phyloP scores from a whole-genome alignment of 371 early-diverging fungal species.

The Blastocladiella emersonii region DNA sequence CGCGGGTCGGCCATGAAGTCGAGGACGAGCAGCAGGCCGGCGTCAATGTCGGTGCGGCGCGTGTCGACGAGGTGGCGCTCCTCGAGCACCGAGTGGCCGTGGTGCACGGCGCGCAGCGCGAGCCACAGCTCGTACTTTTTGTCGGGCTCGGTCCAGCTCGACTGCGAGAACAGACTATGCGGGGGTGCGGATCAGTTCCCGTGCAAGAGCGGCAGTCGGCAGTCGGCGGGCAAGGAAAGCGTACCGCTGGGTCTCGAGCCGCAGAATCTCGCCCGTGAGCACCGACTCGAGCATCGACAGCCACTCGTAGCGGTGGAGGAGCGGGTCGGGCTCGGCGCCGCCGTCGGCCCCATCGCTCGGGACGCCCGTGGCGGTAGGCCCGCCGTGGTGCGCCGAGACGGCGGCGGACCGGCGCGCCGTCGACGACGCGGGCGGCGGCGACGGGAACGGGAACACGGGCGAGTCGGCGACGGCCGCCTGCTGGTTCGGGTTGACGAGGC shows the following conservation, averaged over 20 bases:
- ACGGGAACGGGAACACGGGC: too few species aligned
- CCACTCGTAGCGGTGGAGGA: conserved; percentile 66
- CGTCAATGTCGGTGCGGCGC: conserved; percentile 44
- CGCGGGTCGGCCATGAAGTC: conserved; percentile 38
- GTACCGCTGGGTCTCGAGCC: conserved; percentile 61
- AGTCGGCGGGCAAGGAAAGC: conserved; percentile 7
- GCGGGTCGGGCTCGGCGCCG: too few species aligned
- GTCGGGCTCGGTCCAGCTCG: conserved; percentile 30
- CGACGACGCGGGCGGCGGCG: too few species aligned
- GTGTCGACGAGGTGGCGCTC: conserved; percentile 55
- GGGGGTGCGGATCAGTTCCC: neutral
- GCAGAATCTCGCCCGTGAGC: conserved; percentile 69
- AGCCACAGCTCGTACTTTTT: conserved; percentile 57
- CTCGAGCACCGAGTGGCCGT: conserved; percentile 42
- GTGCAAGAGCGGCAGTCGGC: neutral
- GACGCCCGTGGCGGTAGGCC: too few species aligned
- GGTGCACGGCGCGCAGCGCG: conserved; percentile 48
- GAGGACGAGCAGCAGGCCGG: conserved; percentile 45
- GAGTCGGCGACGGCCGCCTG: too few species aligned
- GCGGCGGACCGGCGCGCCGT: too few species aligned
- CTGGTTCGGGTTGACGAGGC: too few species aligned
- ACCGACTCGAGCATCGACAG: conserved; percentile 74
- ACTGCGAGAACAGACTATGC: conserved; percentile 33
- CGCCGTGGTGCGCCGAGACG: too few species aligned
- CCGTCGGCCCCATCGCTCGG: too few species aligned